Evolutionary conservation across 1,139 yeast species (phyloP).

Genomic region (Arxiozyma slooffiae): DNA sequence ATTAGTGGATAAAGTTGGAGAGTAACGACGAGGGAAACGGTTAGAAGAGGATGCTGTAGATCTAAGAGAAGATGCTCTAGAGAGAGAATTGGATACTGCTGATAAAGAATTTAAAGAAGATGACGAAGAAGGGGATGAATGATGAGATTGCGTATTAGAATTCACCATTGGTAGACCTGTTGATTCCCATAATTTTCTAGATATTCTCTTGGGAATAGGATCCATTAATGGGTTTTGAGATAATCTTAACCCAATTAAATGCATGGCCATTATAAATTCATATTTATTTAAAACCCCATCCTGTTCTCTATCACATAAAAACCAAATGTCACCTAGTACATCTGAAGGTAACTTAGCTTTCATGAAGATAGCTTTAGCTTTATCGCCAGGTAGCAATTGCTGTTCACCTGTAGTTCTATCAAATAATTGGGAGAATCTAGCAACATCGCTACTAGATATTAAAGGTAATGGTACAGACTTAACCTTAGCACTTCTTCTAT

Average conservation of each 20-base stretch:
- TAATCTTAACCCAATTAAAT: conserved; percentile 72
- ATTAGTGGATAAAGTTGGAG: conserved; percentile 1
- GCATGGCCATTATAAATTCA: conserved; percentile 90
- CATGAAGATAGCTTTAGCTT: conserved; percentile 74
- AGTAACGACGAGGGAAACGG: background rate
- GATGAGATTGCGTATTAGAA: background rate
- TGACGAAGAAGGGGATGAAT: conserved; percentile 1
- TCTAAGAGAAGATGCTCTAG: background rate
- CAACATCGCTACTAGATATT: conserved; percentile 8
- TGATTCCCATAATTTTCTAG: conserved; percentile 58
- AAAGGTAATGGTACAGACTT: conserved; percentile 19
- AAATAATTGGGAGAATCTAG: conserved; percentile 56
- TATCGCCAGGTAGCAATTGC: conserved; percentile 50
- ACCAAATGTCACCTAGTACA: conserved; percentile 80
- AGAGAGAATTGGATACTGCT: background rate
- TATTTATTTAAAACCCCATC: conserved; percentile 60
- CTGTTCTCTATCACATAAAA: conserved; percentile 67
- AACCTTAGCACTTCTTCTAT: background rate
- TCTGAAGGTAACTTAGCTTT: conserved; percentile 77
- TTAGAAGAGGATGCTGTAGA: background rate
- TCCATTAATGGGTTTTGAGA: conserved; percentile 47
- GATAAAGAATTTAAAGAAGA: conserved; percentile 1
- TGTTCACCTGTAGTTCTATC: conserved; percentile 47
- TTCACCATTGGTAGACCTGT: conserved; percentile 15
- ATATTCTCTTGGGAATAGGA: conserved; percentile 35